Evolutionary conservation across 257 asterid species (phyloP).

Genomic region (Lycium barbarum): DNA sequence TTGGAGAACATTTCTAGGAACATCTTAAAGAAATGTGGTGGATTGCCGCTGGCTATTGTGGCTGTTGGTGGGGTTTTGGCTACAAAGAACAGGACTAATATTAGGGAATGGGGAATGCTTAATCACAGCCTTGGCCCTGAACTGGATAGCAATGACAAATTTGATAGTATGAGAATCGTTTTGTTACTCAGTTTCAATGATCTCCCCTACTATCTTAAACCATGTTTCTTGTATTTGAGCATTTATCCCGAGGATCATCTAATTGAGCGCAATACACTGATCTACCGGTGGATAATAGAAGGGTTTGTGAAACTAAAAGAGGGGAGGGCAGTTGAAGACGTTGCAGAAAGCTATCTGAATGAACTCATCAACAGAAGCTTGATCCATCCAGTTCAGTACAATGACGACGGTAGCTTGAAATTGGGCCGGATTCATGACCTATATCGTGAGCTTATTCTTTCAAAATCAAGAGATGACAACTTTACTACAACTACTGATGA

Average conservation of each 20-base stretch:
- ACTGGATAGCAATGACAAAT: slow-evolving; percentile 35
- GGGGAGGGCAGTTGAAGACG: slow-evolving; percentile 41
- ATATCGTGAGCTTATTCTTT: slow-evolving; percentile 42
- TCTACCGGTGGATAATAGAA: slow-evolving; percentile 48
- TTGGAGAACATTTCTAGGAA: slow-evolving; percentile 14
- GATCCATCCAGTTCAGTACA: slow-evolving; percentile 35
- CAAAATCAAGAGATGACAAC: no score
- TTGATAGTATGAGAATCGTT: slow-evolving; percentile 40
- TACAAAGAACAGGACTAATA: slow-evolving; percentile 14
- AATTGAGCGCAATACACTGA: slow-evolving; percentile 33
- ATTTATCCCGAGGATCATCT: slow-evolving; percentile 47
- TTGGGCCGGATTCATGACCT: slow-evolving; percentile 41
- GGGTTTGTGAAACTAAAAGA: slow-evolving; percentile 42
- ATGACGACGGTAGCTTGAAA: slow-evolving; percentile 46
- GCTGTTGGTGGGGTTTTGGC: slow-evolving; percentile 41
- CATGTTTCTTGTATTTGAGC: slow-evolving; percentile 46
- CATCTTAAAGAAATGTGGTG: slow-evolving; percentile 37
- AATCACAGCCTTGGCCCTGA: slow-evolving; percentile 34
- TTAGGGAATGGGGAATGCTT: slow-evolving; percentile 42
- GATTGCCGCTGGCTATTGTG: slow-evolving; percentile 46
- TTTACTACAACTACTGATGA: no score
- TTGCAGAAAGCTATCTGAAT: slow-evolving; percentile 52
- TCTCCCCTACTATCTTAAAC: slow-evolving; percentile 48
- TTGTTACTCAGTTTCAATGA: slow-evolving; percentile 44
- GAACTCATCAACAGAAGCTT: slow-evolving; percentile 51